A percentile compares a stretch with the other conserved stretches of the same genome.
Evolutionary conservation across 768 basidiomycete genomes (phyloP).

Genomic region (Pisolithus orientalis): DNA sequence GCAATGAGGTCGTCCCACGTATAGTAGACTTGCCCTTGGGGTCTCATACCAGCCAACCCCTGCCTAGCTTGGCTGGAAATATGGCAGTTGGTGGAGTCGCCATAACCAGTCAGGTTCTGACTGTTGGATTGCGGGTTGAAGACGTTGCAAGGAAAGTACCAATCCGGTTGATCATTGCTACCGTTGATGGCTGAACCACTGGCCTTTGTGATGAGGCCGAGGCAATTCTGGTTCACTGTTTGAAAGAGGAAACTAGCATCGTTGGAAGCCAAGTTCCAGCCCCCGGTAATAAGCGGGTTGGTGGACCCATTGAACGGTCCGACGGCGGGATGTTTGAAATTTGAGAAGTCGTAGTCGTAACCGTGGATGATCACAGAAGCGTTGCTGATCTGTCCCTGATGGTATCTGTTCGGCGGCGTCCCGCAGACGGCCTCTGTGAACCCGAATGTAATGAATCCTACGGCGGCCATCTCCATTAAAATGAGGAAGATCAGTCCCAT

Average conservation of each 20-base stretch:
- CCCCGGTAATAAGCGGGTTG: conserved; percentile 77
- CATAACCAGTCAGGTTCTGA: conserved; percentile 67
- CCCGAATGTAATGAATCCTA: conserved; percentile 98
- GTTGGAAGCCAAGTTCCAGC: conserved; percentile 75
- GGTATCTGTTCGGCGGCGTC: conserved; percentile 75
- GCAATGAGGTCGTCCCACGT: conserved; percentile 83
- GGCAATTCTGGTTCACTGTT: conserved; percentile 79
- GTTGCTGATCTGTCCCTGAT: conserved; percentile 68
- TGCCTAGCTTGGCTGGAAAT: conserved; percentile 45
- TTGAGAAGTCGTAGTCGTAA: conserved; percentile 85
- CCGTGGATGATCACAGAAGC: conserved; percentile 92
- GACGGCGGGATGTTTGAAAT: conserved; percentile 77
- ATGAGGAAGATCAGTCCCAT: conserved; percentile 88
- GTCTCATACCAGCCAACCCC: conserved; percentile 41
- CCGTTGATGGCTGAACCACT: conserved; percentile 65
- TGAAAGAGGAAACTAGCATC: conserved; percentile 97
- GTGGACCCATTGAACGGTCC: conserved; percentile 66
- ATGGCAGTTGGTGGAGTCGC: conserved; percentile 67
- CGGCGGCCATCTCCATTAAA: conserved; percentile 76
- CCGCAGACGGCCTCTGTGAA: conserved; percentile 95
- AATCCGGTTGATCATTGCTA: conserved; percentile 58
- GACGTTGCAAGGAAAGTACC: conserved; percentile 98
- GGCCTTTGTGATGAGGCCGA: conserved; percentile 68
- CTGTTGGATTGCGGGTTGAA: conserved; percentile 65
- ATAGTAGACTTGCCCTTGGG: conserved; percentile 87